Evolutionary conservation across 2,329 filamentous ascomycete species (phyloP), one percentile per base, ranked within the genome.

Genomic region (Aspergillus neoniger): DNA sequence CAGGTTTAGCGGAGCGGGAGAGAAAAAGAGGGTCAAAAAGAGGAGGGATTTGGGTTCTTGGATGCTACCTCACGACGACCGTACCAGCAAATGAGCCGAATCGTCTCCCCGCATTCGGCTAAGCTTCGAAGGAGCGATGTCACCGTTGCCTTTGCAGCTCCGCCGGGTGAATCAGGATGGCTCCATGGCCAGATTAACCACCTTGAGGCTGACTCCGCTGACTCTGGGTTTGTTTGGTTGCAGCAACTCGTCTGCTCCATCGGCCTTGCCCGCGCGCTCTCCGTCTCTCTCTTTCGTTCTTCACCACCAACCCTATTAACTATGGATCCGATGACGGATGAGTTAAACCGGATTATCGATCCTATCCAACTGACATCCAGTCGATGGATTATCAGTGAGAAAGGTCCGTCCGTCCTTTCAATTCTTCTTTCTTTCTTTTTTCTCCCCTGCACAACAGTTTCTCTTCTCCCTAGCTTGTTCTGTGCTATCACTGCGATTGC

Each of bases 91-190:
- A 38, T 38, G 53, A 56, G 28, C 55, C 36, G 50, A 55, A 39
- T 64, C 49, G 60, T 54, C 55, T 60, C 65, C 63, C 66, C 63
- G 63, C 63, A 68, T 66, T 61, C 63, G 63, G 63, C 60, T 51
- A 44, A 44, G 43, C 61, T 61, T 61, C 41, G 36, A 17, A 23
- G 21, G n/a, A 12, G 58, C 59, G 60, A 67, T 67, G 67, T 59
- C 60, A 69, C 65, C 64, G 64, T 69, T 57, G 6, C 64, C 17
- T 65, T 61, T 23, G 32, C 32, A 36, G 39, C 39, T 53, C 53
- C 30, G 28, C 38, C 14, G 49, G 49, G 25, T 25, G 23, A 58
- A 53, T 57, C 59, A 57, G 39, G 44, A 59, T 56, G n/a, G 32
- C 36, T 36, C n/a, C 25, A 44, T 38, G 32, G 32, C 17, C 25